Conservation (phyloP, 1,139 yeast genomes). For the Candida sp. region DNA sequence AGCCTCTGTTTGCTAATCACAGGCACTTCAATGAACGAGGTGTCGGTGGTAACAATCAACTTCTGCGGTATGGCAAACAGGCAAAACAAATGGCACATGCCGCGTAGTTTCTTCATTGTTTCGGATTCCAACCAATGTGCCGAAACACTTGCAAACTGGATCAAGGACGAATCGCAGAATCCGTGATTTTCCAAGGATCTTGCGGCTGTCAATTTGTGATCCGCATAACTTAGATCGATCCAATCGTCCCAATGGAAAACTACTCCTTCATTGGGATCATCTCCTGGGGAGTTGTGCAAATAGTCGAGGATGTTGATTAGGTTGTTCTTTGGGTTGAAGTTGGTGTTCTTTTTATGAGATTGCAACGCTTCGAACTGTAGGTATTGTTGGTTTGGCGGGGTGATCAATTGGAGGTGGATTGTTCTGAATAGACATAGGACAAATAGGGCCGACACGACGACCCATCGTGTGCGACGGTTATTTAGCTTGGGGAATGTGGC, state of each 20-base stretch:
- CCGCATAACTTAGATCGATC: conserved; percentile 36
- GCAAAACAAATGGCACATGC: conserved; percentile 41
- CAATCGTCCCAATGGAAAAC: conserved; percentile 51
- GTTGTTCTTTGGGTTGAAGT: conserved; percentile 33
- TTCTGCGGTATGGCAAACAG: conserved; percentile 32
- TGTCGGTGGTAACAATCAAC: conserved; percentile 30
- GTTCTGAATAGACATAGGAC: conserved; percentile 18
- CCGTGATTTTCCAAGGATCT: conserved; percentile 18
- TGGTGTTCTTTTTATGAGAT: conserved; percentile 21
- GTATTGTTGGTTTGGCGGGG: conserved; percentile 24
- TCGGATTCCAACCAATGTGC: conserved; percentile 42
- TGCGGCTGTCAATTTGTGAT: conserved; percentile 22
- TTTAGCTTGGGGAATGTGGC: conserved; percentile 2
- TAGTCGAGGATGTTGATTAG: conserved; percentile 25
- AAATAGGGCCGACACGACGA: conserved; percentile 11
- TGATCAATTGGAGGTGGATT: conserved; percentile 12
- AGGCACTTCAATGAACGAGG: conserved; percentile 31
- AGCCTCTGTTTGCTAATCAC: conserved; percentile 30
- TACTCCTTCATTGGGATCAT: conserved; percentile 21
- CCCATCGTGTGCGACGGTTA: background rate
- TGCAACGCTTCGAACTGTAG: conserved; percentile 28
- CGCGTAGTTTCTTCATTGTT: conserved; percentile 35
- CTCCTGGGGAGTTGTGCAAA: conserved; percentile 9
- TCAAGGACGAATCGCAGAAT: conserved; percentile 24
- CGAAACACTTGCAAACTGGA: conserved; percentile 31